phyloP scores from a whole-genome alignment of 2,329 filamentous ascomycete genomes.

The Calonectria multiphialidica region DNA sequence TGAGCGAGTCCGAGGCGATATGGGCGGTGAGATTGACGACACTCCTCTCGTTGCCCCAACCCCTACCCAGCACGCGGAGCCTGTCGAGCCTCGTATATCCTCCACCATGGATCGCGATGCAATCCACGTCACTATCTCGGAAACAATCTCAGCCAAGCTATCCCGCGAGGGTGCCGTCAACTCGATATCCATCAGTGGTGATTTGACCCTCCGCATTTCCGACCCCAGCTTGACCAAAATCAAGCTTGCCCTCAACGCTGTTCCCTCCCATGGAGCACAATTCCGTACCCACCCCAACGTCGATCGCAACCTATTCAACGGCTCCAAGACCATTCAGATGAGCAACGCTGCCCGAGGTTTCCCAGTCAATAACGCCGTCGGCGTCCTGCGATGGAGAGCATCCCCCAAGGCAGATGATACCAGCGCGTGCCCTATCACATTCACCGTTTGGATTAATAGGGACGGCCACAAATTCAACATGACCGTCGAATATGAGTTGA shows the following conservation, averaged over 20 bases:
- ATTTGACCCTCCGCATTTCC: constrained; percentile 90
- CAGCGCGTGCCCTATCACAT: constrained; percentile 89
- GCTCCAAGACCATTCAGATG: constrained; percentile 87
- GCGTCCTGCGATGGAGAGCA: constrained; percentile 92
- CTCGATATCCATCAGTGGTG: constrained; percentile 90
- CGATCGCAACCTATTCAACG: constrained; percentile 88
- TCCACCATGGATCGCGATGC: constrained; percentile 83
- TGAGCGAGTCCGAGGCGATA: constrained; percentile 91
- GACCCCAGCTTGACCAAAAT: constrained; percentile 92
- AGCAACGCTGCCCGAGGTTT: constrained; percentile 90
- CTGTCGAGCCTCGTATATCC: constrained; percentile 68
- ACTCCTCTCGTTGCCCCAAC: constrained; percentile 76
- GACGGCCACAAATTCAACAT: constrained; percentile 86
- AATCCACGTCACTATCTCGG: constrained; percentile 88
- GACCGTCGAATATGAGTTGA: constrained; percentile 96
- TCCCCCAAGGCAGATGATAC: constrained; percentile 84
- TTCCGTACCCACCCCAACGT: constrained; percentile 98
- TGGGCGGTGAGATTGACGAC: constrained; percentile 88
- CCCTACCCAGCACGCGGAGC: constrained; percentile 62
- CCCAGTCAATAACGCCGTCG: constrained; percentile 93
- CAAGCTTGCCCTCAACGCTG: constrained; percentile 83
- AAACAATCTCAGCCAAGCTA: constrained; percentile 90
- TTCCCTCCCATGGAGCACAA: constrained; percentile 85
- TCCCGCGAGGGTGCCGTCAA: constrained; percentile 89
- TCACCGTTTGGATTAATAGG: constrained; percentile 98